These are phyloP conservation scores for Mycena belliarum DNA, from an alignment of 768 basidiomycete genomes.

Conservation along the genomic window DNA sequence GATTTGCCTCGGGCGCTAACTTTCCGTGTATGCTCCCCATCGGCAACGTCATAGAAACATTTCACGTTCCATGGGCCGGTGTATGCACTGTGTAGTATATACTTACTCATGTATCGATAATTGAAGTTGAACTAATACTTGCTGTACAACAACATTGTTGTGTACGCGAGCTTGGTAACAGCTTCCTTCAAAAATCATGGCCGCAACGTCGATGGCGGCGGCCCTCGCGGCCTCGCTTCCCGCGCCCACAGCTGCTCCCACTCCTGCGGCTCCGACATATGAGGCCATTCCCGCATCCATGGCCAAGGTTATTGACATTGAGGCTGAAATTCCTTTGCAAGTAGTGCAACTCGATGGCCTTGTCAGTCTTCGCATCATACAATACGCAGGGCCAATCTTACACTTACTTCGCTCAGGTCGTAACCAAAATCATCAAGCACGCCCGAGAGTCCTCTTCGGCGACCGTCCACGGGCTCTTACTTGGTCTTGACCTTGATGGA, in stretches of 20 bases:
- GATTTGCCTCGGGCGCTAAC: too few species aligned
- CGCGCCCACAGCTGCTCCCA: constrained; percentile 58
- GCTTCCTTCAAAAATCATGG: constrained; percentile 43
- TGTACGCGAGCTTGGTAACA: constrained; percentile 2
- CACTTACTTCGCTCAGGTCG: constrained; percentile 58
- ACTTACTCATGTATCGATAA: neutral
- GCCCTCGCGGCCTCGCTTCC: constrained; percentile 85
- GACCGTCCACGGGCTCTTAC: constrained; percentile 80
- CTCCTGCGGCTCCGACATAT: constrained; percentile 66
- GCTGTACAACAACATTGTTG: neutral
- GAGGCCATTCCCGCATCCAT: constrained; percentile 91
- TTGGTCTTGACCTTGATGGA: constrained; percentile 92
- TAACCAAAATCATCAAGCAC: constrained; percentile 93
- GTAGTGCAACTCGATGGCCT: constrained; percentile 84
- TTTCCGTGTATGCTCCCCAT: too few species aligned
- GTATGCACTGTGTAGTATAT: too few species aligned
- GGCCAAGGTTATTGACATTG: constrained; percentile 91
- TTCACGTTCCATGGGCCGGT: too few species aligned
- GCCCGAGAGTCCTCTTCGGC: constrained; percentile 73
- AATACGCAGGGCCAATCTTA: neutral
- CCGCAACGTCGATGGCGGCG: constrained; percentile 88
- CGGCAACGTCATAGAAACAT: too few species aligned
- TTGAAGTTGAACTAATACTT: neutral
- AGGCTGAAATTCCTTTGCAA: constrained; percentile 82
- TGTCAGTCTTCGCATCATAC: constrained; percentile 47